phyloP scores from a whole-genome alignment of 108 stramenopile genomes.

The Skeletonema potamos region DNA sequence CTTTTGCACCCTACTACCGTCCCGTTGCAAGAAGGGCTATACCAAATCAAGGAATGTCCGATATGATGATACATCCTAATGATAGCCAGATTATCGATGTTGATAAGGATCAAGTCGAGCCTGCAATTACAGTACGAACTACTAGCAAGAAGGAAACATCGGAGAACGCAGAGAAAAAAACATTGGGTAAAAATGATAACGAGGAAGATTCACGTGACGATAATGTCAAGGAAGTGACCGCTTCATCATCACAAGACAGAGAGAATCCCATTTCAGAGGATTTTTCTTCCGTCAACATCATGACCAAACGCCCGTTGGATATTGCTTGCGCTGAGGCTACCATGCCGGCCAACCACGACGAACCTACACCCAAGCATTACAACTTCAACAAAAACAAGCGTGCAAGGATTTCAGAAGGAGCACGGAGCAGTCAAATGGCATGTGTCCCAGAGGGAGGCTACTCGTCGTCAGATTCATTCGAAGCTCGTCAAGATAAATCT shows the following conservation, averaged over 20 bases:
- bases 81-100: neutral
- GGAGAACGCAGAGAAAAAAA: neutral
- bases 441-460: neutral
- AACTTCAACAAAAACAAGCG: constrained; percentile 2
- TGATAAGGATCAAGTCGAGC: neutral
- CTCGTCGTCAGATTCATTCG: constrained; percentile 3
- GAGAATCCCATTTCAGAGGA: neutral
- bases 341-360: constrained; percentile 6
- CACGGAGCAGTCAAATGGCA: neutral
- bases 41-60: neutral
- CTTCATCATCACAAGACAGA: neutral
- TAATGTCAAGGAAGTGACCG: neutral
- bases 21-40: neutral
- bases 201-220: constrained; percentile 10
- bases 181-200: neutral
- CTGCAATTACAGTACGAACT: neutral
- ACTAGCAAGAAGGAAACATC: neutral
- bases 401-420: neutral
- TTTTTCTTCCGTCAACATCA: neutral
- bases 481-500: neutral
- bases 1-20: neutral
- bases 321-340: neutral
- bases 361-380: constrained; percentile 13
- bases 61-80: neutral
- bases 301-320: neutral